Percentiles rank a stretch among this genome's conserved stretches.
Evolutionary conservation across 2,329 filamentous ascomycete genomes (phyloP).

Genomic region (Pseudogymnoascus sp.): DNA sequence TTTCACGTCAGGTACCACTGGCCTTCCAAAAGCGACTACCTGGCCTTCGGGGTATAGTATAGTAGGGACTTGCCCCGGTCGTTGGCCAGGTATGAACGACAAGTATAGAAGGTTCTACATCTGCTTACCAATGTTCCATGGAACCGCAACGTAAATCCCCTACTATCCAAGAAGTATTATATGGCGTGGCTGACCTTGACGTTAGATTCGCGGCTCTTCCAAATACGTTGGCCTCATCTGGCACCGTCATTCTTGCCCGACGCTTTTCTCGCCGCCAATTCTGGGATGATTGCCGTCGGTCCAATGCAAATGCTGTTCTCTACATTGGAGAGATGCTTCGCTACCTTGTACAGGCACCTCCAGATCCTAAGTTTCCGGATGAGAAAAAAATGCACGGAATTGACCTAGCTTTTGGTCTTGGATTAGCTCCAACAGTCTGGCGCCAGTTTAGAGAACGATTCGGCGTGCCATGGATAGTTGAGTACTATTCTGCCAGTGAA

Average conservation of each 20-base stretch:
- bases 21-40: slow-evolving; percentile 72
- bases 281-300: background rate
- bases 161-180: background rate
- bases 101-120: background rate
- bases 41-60: background rate
- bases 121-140: background rate
- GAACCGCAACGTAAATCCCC: background rate
- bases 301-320: background rate
- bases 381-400: background rate
- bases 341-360: background rate
- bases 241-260: background rate
- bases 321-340: background rate
- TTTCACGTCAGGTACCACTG: slow-evolving; percentile 73
- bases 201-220: background rate
- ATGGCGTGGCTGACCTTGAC: background rate
- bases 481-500: background rate
- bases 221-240: background rate
- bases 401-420: background rate
- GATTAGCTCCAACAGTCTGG: background rate
- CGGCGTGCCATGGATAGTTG: background rate
- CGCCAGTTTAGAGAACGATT: background rate
- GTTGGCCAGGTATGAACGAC: background rate
- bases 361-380: background rate
- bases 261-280: background rate
- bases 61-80: background rate